Conservation (phyloP, 768 basidiomycete genomes). For the Pisolithus orientalis region DNA sequence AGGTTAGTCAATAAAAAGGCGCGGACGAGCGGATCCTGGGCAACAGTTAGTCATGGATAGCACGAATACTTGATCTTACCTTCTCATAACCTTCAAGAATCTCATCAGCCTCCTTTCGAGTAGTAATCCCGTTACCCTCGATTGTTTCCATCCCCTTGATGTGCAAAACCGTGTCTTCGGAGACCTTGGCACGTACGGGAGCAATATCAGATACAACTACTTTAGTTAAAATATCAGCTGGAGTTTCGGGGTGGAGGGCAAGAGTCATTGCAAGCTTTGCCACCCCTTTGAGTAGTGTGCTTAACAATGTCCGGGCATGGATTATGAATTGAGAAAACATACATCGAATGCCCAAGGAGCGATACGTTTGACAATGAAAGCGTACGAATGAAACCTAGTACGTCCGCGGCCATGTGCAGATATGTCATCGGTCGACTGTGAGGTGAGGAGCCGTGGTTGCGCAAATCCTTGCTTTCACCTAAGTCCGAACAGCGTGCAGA, state of each 20-base stretch:
- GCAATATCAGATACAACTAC: slow-evolving; percentile 81
- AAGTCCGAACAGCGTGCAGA: background rate
- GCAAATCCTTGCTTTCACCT: slow-evolving; percentile 54
- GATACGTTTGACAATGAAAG: slow-evolving; percentile 55
- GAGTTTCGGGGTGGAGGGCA: slow-evolving; percentile 43
- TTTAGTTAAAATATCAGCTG: slow-evolving; percentile 37
- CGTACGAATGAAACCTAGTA: slow-evolving; percentile 56
- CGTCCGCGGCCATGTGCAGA: slow-evolving; percentile 71
- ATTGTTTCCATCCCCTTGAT: slow-evolving; percentile 70
- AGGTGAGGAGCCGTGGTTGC: slow-evolving; percentile 87
- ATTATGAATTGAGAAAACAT: slow-evolving; percentile 19
- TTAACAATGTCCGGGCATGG: background rate
- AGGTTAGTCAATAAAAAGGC: slow-evolving; percentile 88
- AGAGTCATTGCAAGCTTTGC: slow-evolving; percentile 75
- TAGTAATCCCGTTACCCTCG: slow-evolving; percentile 49
- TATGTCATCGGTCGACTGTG: slow-evolving; percentile 73
- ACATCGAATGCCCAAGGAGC: slow-evolving; percentile 90
- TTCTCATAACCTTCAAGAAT: slow-evolving; percentile 58
- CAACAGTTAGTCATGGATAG: slow-evolving; percentile 3
- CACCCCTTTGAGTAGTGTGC: slow-evolving; percentile 54
- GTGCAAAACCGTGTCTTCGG: slow-evolving; percentile 60
- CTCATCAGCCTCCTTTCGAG: slow-evolving; percentile 63
- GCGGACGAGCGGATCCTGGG: slow-evolving; percentile 66
- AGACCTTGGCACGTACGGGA: slow-evolving; percentile 54
- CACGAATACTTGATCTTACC: slow-evolving; percentile 31